phyloP scores from a whole-genome alignment of 139 green algal species.

The Coelastrella sp. region DNA sequence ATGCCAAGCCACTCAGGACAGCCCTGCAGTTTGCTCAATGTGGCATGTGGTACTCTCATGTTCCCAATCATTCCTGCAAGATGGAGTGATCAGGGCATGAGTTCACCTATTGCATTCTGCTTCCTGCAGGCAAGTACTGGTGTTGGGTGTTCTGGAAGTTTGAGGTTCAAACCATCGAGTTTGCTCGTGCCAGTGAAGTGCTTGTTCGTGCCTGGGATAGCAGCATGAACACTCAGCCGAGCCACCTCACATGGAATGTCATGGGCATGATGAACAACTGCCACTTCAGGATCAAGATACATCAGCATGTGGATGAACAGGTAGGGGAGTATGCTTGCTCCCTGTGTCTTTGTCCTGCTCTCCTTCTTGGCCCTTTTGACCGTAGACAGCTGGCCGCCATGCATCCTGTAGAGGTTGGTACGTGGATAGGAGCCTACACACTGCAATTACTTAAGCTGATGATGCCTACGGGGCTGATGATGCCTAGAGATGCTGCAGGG shows the following conservation, averaged over 20 bases:
- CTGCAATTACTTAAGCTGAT: no score
- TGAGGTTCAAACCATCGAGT: constrained; percentile 45
- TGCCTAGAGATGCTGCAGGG: background rate
- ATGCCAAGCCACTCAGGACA: no score
- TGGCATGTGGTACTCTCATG: no score
- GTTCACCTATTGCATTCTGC: background rate
- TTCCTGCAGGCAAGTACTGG: constrained; percentile 87
- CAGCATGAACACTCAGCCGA: constrained; percentile 90
- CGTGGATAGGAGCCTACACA: no score
- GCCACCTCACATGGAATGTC: constrained; percentile 92
- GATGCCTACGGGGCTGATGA: no score
- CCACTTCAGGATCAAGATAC: constrained; percentile 79
- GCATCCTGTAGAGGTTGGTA: no score
- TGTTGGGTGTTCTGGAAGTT: constrained; percentile 87
- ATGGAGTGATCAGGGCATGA: no score
- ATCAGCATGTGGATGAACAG: constrained; percentile 55
- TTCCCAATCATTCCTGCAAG: no score
- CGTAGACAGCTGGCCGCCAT: background rate
- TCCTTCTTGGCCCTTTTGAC: background rate
- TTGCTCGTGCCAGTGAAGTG: constrained; percentile 37
- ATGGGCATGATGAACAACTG: constrained; percentile 99
- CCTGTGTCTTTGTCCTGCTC: background rate
- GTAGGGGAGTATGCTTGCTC: background rate
- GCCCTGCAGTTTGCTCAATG: no score
- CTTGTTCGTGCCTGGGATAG: constrained; percentile 86